Conservation (phyloP, 345 rosid species). For the Eucalyptus tenuipes region DNA sequence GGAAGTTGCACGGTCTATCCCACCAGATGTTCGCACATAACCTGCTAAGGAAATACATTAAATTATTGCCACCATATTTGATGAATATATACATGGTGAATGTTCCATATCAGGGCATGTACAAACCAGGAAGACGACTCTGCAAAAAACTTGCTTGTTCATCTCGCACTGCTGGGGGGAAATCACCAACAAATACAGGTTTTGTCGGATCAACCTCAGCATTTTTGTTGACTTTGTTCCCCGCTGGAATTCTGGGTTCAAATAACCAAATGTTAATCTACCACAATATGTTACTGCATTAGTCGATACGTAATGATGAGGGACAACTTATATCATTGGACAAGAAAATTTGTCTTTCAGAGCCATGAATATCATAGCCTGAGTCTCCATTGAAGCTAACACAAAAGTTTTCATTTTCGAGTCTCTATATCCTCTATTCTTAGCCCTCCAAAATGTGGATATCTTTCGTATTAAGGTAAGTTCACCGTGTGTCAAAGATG, state of each 20-base stretch:
- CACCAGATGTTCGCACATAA: constrained; percentile 45
- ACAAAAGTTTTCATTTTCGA: neutral
- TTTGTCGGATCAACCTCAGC: constrained; percentile 42
- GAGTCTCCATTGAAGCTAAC: neutral
- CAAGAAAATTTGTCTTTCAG: neutral
- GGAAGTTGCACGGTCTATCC: constrained; percentile 64
- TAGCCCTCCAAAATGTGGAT: neutral
- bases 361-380: neutral
- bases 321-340: neutral
- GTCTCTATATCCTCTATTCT: neutral
- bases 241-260: constrained; percentile 38
- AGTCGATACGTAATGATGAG: neutral
- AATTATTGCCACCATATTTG: neutral
- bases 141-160: constrained; percentile 39
- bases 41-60: constrained; percentile 29
- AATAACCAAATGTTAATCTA: neutral
- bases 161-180: constrained; percentile 67
- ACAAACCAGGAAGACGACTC: constrained; percentile 50
- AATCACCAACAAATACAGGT: constrained; percentile 88
- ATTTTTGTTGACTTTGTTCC: constrained; percentile 27
- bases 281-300: neutral
- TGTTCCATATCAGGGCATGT: neutral
- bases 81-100: neutral
- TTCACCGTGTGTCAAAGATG: neutral
- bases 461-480: neutral